Base-by-base conservation (phyloP, 2,329 filamentous ascomycete genomes). In the Diaporthe eres region DNA sequence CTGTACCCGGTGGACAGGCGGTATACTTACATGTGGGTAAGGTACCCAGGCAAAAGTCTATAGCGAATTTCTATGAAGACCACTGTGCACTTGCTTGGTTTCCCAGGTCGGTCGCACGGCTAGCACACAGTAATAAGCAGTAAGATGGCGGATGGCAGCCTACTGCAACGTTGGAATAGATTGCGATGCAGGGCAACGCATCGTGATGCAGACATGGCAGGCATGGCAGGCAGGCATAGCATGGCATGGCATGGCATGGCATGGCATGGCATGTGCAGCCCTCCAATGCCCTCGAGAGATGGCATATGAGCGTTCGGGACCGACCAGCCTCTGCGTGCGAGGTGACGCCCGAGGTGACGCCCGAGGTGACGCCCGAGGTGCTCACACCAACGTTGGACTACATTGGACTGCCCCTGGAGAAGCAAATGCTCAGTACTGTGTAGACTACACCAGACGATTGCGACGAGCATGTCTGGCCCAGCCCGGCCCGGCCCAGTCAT, bases 181-280 rank as follows among this genome's bases (percentile, higher is more conserved):
- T 70, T 70, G 65, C 65, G 49, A 70, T 55, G 65, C 65, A 70
- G 65, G 65, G 65, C 49, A 70, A 42, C 34, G 65, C 65, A 70
- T 53, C 34, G 47, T 34, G 49, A 55, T 70, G 65, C 65, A 70
- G 65, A 12, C 31, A 22, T 67, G 63, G 28, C 61, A 67, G 61
- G 61, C 44, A 44, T 63, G 53, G 53, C 53, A 19, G 44, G 28
- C 61, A 67, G 61, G 61, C 44, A 65, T 34, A 19, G 61, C 42
- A 49, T 51, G 44, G 31, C 31, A 19, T 34, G 25, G 42, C 61
- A 67, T 22, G 25, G 42, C 61, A 67, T 22, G 25, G 44, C 60
- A 65, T 31, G 39, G 61, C 61, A 65, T 34, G 42, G 61, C 42
- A 34, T 51, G 44, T 34, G 63, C 63, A 53, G 65, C 47, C 65